A percentile compares a stretch with the other conserved stretches of the same genome.
Conservation (phyloP, 345 rosid species). For the Aegle marmelos region DNA sequence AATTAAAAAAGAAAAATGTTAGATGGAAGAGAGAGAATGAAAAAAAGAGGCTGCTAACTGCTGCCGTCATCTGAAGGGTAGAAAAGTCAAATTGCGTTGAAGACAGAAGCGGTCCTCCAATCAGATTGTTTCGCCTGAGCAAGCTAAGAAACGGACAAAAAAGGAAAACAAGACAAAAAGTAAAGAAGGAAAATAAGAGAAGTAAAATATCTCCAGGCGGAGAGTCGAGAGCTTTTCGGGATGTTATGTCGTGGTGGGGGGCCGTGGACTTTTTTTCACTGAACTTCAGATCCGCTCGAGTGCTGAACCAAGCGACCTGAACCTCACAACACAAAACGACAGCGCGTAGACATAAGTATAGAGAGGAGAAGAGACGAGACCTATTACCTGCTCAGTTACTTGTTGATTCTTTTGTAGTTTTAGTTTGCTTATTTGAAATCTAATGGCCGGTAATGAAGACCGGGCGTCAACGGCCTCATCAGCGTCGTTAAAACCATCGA, state of each 20-base stretch:
- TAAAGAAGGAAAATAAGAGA: not conserved
- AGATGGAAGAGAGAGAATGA: not conserved
- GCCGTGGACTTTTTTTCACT: constrained; percentile 38
- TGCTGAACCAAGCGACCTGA: not conserved
- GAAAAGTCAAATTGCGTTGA: not conserved
- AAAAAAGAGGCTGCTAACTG: not conserved
- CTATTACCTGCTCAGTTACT: no score
- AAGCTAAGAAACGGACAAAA: not conserved
- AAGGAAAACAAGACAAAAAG: not conserved
- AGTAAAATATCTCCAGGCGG: no score
- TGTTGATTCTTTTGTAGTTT: not conserved
- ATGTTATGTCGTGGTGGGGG: constrained; percentile 2
- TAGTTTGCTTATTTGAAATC: constrained; percentile 5
- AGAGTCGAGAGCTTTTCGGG: not conserved
- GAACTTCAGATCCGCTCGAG: constrained; percentile 31
- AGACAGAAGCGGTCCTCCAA: not conserved
- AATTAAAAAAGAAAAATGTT: no score
- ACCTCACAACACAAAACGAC: not conserved
- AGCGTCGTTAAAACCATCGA: constrained; percentile 21
- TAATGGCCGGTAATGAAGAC: constrained; percentile 45
- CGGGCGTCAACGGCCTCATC: constrained; percentile 24
- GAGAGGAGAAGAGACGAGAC: not conserved
- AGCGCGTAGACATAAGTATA: not conserved
- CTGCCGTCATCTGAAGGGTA: constrained; percentile 9
- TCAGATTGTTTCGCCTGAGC: not conserved